Conservation (phyloP, 108 stramenopile species). For the Cyclotella cryptica region DNA sequence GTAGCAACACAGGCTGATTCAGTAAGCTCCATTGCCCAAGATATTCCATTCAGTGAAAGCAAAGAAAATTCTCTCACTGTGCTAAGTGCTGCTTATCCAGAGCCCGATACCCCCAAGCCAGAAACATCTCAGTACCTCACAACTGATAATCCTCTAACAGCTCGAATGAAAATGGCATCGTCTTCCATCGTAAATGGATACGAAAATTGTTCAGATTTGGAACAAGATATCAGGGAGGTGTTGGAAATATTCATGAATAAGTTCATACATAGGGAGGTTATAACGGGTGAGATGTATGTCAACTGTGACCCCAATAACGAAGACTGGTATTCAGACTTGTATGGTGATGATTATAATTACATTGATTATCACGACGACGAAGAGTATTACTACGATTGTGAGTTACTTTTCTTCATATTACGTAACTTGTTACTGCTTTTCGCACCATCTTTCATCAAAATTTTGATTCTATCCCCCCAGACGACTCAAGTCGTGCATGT, state of each 20-base stretch:
- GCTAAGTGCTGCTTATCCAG: not conserved
- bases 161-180: conserved; percentile 18
- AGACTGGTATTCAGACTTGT: conserved; percentile 22
- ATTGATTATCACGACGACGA: not conserved
- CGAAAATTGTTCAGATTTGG: conserved; percentile 36
- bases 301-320: conserved; percentile 28
- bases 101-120: not conserved
- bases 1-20: not conserved
- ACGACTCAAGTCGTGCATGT: not conserved
- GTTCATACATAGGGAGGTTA: conserved; percentile 21
- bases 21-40: not conserved
- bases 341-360: conserved; percentile 17
- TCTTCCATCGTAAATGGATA: conserved; percentile 31
- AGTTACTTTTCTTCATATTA: not conserved
- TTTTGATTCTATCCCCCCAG: not conserved
- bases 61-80: not conserved
- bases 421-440: not conserved
- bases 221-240: conserved; percentile 30
- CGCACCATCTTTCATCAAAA: not conserved
- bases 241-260: conserved; percentile 35
- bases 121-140: not conserved
- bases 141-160: conserved; percentile 19
- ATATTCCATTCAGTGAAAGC: not conserved
- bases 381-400: not conserved
- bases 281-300: conserved; percentile 9